phyloP scores from a whole-genome alignment of 345 rosid species.

The Streptanthus diversifolius region DNA sequence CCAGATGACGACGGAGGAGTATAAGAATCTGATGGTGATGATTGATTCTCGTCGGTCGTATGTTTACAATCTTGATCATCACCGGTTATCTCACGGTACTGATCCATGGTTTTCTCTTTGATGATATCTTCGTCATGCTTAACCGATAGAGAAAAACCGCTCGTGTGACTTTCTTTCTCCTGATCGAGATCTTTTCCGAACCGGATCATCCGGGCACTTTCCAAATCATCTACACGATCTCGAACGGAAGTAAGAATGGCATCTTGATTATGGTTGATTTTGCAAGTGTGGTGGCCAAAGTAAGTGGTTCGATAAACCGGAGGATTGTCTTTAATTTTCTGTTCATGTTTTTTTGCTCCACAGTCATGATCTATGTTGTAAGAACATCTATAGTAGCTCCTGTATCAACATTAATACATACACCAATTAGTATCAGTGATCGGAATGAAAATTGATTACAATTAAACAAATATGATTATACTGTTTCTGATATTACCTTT shows the following conservation, averaged over 20 bases:
- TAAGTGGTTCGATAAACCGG: slow-evolving; percentile 38
- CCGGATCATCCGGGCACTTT: slow-evolving; percentile 14
- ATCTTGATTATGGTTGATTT: neutral
- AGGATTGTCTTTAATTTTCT: slow-evolving; percentile 34
- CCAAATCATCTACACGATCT: slow-evolving; percentile 13
- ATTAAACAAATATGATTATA: neutral
- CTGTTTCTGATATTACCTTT: slow-evolving; percentile 14
- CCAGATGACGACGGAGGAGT: slow-evolving; percentile 14
- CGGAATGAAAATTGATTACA: neutral
- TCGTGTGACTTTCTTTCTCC: neutral
- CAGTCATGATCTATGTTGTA: slow-evolving; percentile 32
- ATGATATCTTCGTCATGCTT: neutral
- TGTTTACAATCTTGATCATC: slow-evolving; percentile 16
- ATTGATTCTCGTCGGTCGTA: slow-evolving; percentile 6
- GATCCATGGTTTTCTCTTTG: neutral
- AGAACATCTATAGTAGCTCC: slow-evolving; percentile 35
- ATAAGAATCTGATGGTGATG: slow-evolving; percentile 20
- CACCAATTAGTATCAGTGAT: neutral
- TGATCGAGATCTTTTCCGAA: slow-evolving; percentile 13
- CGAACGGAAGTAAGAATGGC: neutral
- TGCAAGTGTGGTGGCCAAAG: slow-evolving; percentile 34
- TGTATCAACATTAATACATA: neutral
- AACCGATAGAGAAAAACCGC: neutral
- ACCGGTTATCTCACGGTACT: neutral
- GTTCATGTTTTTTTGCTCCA: slow-evolving; percentile 31